A percentile compares a stretch with the other conserved stretches of the same genome.
Conservation (phyloP, 2,329 filamentous ascomycete species). For the Tolypocladium tundrense region DNA sequence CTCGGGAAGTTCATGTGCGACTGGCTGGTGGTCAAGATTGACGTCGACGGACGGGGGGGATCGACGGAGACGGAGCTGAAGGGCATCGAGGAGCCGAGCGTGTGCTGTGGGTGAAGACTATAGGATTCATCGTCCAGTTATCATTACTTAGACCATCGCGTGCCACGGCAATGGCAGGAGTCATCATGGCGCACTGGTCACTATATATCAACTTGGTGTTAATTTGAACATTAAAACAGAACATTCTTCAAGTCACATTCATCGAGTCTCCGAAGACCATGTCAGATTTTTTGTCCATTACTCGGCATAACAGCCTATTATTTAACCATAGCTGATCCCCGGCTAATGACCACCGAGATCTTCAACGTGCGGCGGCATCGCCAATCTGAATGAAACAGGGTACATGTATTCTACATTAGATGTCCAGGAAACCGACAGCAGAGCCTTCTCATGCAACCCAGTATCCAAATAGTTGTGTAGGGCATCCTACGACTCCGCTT, state of each 20-base stretch:
- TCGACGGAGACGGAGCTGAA: constrained; percentile 11
- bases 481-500: not conserved
- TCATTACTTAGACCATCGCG: too few species aligned
- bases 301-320: not conserved
- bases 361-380: not conserved
- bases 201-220: too few species aligned
- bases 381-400: not conserved
- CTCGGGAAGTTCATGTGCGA: constrained; percentile 45
- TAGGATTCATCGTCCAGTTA: too few species aligned
- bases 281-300: not conserved
- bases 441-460: not conserved
- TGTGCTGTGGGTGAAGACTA: constrained; percentile 28
- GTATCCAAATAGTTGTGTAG: not conserved
- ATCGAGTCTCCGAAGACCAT: not conserved
- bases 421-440: not conserved
- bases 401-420: not conserved
- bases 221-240: too few species aligned
- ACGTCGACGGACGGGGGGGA: constrained; percentile 15
- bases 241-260: too few species aligned
- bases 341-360: not conserved
- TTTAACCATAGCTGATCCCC: not conserved
- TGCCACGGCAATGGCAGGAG: too few species aligned
- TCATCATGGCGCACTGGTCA: too few species aligned
- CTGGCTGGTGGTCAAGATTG: constrained; percentile 37
- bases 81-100: constrained; percentile 33